Percentiles rank a stretch among this genome's conserved stretches.
These are phyloP conservation scores for Carpinus viminea DNA, from an alignment of 306 rosid species.

Conservation along the genomic window DNA sequence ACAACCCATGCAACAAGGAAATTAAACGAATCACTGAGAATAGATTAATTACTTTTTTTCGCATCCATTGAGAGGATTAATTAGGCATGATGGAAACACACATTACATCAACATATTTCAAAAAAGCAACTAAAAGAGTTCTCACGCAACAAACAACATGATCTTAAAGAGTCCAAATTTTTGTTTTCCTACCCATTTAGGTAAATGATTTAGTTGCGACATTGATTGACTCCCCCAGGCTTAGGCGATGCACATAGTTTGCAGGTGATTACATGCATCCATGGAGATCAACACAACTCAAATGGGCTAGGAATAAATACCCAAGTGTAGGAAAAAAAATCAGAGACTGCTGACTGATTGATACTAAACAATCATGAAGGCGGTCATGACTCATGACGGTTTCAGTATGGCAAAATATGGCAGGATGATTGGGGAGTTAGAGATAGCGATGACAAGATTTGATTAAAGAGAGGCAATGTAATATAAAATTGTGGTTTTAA, in stretches of 20 bases:
- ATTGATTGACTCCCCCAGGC: not conserved
- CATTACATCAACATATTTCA: not conserved
- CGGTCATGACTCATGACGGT: not conserved
- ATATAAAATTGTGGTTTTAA: not conserved
- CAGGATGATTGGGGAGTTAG: not conserved
- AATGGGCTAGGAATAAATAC: not conserved
- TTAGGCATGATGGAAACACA: not conserved
- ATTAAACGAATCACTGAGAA: not conserved
- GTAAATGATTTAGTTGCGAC: constrained; percentile 1
- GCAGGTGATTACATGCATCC: not conserved
- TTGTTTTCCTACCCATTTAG: not conserved
- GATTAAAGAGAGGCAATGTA: not conserved
- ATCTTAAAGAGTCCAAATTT: not conserved
- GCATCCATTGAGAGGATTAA: not conserved
- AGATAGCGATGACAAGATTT: not conserved
- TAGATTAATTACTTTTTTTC: not conserved
- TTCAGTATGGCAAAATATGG: not conserved
- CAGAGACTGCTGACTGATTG: not conserved
- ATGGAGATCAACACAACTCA: not conserved
- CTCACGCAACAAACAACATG: not conserved
- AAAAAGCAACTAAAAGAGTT: not conserved
- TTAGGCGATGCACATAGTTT: not conserved
- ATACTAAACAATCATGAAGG: not conserved
- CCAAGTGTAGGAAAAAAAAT: not conserved
- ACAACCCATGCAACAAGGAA: not conserved